Base-by-base conservation (phyloP, 805 yeast genomes). In the Candida dajiaensis region DNA sequence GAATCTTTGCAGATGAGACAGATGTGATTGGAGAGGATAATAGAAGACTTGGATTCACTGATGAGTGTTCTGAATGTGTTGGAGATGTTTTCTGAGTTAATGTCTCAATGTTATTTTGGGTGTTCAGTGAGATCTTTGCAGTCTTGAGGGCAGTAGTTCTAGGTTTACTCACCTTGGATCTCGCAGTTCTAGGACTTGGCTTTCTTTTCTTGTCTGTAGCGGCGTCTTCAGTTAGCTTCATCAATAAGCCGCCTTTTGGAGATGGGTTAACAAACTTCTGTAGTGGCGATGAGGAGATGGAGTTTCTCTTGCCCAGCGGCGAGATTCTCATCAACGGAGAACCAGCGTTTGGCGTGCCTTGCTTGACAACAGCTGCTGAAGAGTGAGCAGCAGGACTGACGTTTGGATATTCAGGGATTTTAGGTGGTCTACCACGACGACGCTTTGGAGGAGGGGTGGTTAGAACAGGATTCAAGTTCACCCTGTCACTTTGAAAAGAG, bases 401-500 rank as follows among this genome's bases (percentile, higher is more conserved):
- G 11, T 44, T 46, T 2, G 39, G 38, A 6, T 28, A 19, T 20
- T 47, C 40, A 15, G 43, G 37, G 18, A 50, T 42, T 44, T 51
- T 59, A 11, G 63, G 47, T 18, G 62, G 62, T 53, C 64, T 58
- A 8, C 64, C 64, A 49, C 63, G 60, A 37, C 62, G 61, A 16
- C 63, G 59, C 41, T 56, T 60, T 19, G 59, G 55, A 2, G 61
- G 50, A 10, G 62, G 59, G 12, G 59, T 49, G 4, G 41, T 36
- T 6, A 46, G 20, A 8, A 18, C 41, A 12, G 37, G 23, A 2
- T 33, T 33, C 36, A 33, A 16, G 20, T 33, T 18, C 5, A 16
- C 20, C 20, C 16, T 33, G 20, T 33, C 36, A 33, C 11, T 16
- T 33, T n/a, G 36, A 33, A 16, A 18, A 35, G 36, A 33, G n/a